Evolutionary conservation across 345 rosid species (phyloP).

Genomic region (Limnanthes douglasii): DNA sequence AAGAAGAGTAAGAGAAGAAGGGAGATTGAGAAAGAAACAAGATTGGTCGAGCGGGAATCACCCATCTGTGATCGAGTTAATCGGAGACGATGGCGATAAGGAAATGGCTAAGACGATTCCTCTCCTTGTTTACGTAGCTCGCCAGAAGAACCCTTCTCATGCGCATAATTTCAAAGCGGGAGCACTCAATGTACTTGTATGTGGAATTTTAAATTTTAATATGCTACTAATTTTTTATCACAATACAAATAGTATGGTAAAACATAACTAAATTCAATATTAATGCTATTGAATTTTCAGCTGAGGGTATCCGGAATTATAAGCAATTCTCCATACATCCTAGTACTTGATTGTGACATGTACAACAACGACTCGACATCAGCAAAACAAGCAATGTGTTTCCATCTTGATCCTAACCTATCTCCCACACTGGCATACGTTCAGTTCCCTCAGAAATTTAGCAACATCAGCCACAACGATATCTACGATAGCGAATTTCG

Average conservation of each 20-base stretch:
- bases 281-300: no score
- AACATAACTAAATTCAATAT: no score
- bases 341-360: constrained; percentile 39
- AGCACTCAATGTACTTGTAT: constrained; percentile 37
- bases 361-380: constrained; percentile 33
- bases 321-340: constrained; percentile 26
- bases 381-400: constrained; percentile 32
- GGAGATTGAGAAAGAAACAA: constrained; percentile 23
- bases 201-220: background rate
- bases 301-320: constrained; percentile 33
- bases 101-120: no score
- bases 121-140: constrained; percentile 24
- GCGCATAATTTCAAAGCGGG: constrained; percentile 40
- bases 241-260: no score
- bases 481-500: constrained; percentile 29
- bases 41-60: no score
- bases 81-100: constrained; percentile 22
- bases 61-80: no score
- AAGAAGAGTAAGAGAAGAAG: constrained; percentile 31
- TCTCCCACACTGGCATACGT: constrained; percentile 20
- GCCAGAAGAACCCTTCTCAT: constrained; percentile 25
- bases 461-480: constrained; percentile 17
- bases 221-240: no score
- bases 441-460: constrained; percentile 29
- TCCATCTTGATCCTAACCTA: constrained; percentile 17